Evolutionary conservation across 2,329 filamentous ascomycete species (phyloP).

Genomic region (Neodidymelliopsis sp.): DNA sequence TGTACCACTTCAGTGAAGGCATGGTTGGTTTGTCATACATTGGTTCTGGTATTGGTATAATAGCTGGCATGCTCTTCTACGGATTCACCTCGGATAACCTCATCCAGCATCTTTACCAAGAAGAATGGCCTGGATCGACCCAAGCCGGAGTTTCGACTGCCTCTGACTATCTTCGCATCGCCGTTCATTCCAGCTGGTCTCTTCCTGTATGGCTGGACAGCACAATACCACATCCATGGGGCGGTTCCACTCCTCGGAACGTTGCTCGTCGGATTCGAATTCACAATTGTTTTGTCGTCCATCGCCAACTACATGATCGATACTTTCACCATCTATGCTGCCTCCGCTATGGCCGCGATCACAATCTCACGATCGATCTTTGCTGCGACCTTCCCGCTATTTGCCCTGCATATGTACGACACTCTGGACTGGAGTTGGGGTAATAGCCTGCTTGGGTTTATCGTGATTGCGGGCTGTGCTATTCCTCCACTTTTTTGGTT

Average conservation of each 20-base stretch:
- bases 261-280: background rate
- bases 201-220: slow-evolving; percentile 36
- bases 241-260: background rate
- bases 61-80: background rate
- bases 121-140: background rate
- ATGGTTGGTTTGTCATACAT: background rate
- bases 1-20: background rate
- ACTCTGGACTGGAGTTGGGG: too few species aligned
- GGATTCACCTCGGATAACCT: background rate
- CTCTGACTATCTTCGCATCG: background rate
- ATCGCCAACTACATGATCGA: background rate
- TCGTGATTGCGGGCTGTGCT: too few species aligned
- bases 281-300: background rate
- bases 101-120: background rate
- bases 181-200: too few species aligned
- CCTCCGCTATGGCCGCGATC: too few species aligned
- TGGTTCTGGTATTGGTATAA: background rate
- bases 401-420: too few species aligned
- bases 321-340: background rate
- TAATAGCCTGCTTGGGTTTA: too few species aligned
- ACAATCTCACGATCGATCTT: too few species aligned
- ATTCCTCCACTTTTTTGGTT: too few species aligned
- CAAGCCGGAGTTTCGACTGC: background rate
- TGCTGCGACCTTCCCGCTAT: too few species aligned
- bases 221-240: slow-evolving; percentile 29